Conservation (phyloP, 768 basidiomycete species). For the Lactifluus echinatus region DNA sequence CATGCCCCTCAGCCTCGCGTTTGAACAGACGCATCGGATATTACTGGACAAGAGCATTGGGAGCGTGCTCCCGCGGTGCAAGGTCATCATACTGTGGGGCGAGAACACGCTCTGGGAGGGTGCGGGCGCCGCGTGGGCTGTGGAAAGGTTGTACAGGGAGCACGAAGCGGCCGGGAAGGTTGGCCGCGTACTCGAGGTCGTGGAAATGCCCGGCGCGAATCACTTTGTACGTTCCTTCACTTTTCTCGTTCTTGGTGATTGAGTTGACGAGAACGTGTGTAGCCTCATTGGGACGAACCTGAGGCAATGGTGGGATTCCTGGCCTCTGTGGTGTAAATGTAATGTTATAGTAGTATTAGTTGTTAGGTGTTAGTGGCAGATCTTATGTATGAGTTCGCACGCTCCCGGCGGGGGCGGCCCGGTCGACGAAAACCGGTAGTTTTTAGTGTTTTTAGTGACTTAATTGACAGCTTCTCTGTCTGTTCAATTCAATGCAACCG, state of each 20-base stretch:
- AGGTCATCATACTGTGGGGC: slow-evolving; percentile 15
- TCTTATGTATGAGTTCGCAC: not conserved
- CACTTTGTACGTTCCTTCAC: slow-evolving; percentile 14
- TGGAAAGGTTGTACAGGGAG: slow-evolving; percentile 15
- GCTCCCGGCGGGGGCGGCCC: too few species aligned
- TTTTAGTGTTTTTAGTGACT: too few species aligned
- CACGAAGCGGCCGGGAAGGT: slow-evolving; percentile 1
- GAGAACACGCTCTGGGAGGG: slow-evolving; percentile 18
- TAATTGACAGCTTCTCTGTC: too few species aligned
- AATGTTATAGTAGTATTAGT: too few species aligned
- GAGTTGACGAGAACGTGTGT: not conserved
- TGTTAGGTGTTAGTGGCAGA: too few species aligned
- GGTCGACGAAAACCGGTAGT: too few species aligned
- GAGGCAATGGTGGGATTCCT: slow-evolving; percentile 14
- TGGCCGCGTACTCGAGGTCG: slow-evolving; percentile 12
- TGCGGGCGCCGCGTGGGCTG: slow-evolving; percentile 14
- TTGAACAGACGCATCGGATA: slow-evolving; percentile 9
- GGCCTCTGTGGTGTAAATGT: slow-evolving; percentile 7
- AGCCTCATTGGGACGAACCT: slow-evolving; percentile 19
- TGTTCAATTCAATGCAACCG: too few species aligned
- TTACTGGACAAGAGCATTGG: slow-evolving; percentile 8
- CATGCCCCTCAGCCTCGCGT: slow-evolving; percentile 10
- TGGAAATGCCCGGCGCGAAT: slow-evolving; percentile 17
- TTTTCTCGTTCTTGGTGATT: too few species aligned
- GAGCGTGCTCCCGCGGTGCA: slow-evolving; percentile 15